Evolutionary conservation across 352 stramenopile genomes (phyloP).

Genomic region (Halophytophthora polymorphica): DNA sequence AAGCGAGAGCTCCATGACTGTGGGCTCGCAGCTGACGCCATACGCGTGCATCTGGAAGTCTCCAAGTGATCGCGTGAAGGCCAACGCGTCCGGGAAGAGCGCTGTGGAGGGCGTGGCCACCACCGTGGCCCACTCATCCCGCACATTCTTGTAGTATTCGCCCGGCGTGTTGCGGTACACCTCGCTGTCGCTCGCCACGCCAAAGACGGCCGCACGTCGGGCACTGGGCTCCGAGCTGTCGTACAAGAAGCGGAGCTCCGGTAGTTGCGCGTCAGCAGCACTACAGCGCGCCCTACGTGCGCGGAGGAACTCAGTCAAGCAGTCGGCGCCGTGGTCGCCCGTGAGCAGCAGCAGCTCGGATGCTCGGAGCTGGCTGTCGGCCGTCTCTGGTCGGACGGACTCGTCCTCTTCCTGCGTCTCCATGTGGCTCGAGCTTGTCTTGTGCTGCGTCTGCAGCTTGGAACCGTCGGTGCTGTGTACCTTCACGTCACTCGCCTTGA

Average conservation of each 20-base stretch:
- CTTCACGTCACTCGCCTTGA: slow-evolving; percentile 31
- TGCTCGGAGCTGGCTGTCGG: slow-evolving; percentile 11
- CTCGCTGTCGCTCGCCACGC: slow-evolving; percentile 26
- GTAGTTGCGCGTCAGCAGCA: slow-evolving; percentile 25
- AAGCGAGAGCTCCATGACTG: slow-evolving; percentile 50
- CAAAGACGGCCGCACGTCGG: slow-evolving; percentile 39
- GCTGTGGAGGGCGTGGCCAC: slow-evolving; percentile 65
- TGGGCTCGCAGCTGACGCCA: slow-evolving; percentile 66
- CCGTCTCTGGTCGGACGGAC: slow-evolving; percentile 11
- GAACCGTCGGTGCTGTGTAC: slow-evolving; percentile 9
- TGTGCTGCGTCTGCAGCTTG: slow-evolving; percentile 10
- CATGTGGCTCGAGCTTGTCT: slow-evolving; percentile 10
- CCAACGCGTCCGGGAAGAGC: slow-evolving; percentile 75
- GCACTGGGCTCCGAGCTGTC: slow-evolving; percentile 43
- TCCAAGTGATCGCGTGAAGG: slow-evolving; percentile 85
- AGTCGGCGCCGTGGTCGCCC: slow-evolving; percentile 83
- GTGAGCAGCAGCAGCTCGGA: slow-evolving; percentile 55
- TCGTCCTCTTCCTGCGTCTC: slow-evolving; percentile 9
- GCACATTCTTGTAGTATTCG: slow-evolving; percentile 90
- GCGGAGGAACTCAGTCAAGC: slow-evolving; percentile 65
- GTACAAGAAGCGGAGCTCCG: slow-evolving; percentile 85
- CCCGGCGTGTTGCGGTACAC: slow-evolving; percentile 38
- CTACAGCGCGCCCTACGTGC: slow-evolving; percentile 38
- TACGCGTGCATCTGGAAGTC: slow-evolving; percentile 89
- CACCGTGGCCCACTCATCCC: slow-evolving; percentile 88